Evolutionary conservation across 768 basidiomycete species (phyloP).

Genomic region (Termitomyces sp.): DNA sequence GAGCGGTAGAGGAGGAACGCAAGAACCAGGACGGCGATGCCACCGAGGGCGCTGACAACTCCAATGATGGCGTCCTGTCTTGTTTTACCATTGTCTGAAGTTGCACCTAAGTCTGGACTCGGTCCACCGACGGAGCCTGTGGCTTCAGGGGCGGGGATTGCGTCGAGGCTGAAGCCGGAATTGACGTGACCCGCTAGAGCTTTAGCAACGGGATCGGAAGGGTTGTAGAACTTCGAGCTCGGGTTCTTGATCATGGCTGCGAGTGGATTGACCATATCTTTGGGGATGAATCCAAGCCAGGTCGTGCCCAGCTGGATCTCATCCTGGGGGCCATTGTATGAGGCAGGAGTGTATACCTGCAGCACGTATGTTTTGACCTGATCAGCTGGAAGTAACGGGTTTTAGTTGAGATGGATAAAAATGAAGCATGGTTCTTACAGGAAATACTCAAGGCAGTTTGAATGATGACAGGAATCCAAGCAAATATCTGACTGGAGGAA

Average conservation of each 20-base stretch:
- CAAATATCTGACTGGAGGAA: conserved; percentile 74
- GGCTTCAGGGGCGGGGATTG: conserved; percentile 33
- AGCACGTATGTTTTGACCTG: conserved; percentile 47
- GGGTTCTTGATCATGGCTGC: conserved; percentile 56
- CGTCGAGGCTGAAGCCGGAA: conserved; percentile 54
- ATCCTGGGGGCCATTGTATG: conserved; percentile 47
- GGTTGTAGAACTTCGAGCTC: conserved; percentile 61
- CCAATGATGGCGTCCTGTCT: conserved; percentile 88
- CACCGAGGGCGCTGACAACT: conserved; percentile 79
- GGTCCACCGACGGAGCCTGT: conserved; percentile 14
- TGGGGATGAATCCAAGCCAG: conserved; percentile 68
- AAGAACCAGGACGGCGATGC: conserved; percentile 66
- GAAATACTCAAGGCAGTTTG: conserved; percentile 24
- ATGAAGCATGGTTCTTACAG: conserved; percentile 19
- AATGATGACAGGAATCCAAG: conserved; percentile 49
- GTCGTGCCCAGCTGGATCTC: conserved; percentile 52
- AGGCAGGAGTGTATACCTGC: conserved; percentile 59
- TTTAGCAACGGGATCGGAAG: conserved; percentile 35
- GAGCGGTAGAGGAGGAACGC: conserved; percentile 68
- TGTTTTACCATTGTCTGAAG: conserved; percentile 33
- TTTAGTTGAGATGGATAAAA: background rate
- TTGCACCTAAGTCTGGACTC: conserved; percentile 18
- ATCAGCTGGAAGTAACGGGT: conserved; percentile 17
- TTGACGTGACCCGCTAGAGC: conserved; percentile 66
- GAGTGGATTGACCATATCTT: conserved; percentile 47